A percentile compares a stretch with the other conserved stretches of the same genome.
Evolutionary conservation across 2,329 filamentous ascomycete species (phyloP).

Genomic region (Plenodomus tracheiphilus): DNA sequence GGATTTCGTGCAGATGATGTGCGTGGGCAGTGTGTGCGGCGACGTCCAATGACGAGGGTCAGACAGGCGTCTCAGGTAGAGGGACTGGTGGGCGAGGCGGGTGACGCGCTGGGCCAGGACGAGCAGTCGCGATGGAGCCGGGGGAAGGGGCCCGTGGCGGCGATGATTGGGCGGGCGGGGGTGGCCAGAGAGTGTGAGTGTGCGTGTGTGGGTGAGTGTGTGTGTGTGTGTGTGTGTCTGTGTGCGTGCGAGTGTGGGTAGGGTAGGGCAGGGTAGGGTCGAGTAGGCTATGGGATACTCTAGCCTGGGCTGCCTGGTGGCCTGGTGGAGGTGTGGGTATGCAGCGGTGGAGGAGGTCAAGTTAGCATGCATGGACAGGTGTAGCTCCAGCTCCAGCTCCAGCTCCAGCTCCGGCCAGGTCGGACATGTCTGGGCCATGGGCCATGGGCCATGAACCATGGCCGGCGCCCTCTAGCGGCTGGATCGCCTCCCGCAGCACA

Average conservation of each 20-base stretch:
- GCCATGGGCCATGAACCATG: too few species aligned
- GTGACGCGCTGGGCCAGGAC: conserved; percentile 29
- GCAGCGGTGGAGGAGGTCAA: too few species aligned
- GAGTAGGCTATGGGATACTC: not conserved
- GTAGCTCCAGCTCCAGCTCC: too few species aligned
- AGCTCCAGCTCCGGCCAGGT: too few species aligned
- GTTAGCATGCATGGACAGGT: too few species aligned
- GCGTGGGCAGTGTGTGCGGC: conserved; percentile 27
- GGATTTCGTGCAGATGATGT: conserved; percentile 60
- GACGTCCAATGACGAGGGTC: conserved; percentile 42
- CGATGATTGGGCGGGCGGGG: conserved; percentile 33
- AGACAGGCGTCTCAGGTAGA: conserved; percentile 41
- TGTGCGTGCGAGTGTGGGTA: too few species aligned
- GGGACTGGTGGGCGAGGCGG: conserved; percentile 40
- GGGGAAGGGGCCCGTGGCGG: conserved; percentile 22
- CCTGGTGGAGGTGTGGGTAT: too few species aligned
- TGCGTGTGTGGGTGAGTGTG: conserved; percentile 3
- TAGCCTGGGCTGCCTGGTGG: too few species aligned
- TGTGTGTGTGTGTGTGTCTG: conserved; percentile 3
- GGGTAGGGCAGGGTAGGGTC: too few species aligned
- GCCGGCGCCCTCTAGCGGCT: too few species aligned
- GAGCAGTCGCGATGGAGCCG: conserved; percentile 16
- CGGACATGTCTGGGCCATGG: too few species aligned
- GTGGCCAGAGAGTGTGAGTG: conserved; percentile 9
- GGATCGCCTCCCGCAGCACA: not conserved